Evolutionary conservation across 148 eudicot species (phyloP).

Genomic region (Rhododendron griersonianum): DNA sequence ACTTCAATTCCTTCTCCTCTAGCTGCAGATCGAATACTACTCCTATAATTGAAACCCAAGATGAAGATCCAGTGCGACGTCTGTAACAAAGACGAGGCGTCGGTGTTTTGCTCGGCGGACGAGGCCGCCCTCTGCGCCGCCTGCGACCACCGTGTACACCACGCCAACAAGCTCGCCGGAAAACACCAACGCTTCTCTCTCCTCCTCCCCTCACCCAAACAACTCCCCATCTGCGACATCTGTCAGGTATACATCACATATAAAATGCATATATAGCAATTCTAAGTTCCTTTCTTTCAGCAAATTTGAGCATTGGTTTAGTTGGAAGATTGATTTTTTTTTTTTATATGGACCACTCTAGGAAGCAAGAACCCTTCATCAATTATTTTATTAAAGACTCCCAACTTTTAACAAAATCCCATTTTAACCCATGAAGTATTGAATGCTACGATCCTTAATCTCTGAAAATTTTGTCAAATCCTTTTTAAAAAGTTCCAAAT

Average conservation of each 20-base stretch:
- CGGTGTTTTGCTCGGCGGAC: slow-evolving; percentile 47
- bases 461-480: not conserved
- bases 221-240: not conserved
- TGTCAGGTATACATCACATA: not conserved
- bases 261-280: not conserved
- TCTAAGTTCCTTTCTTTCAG: not conserved
- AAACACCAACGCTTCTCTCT: slow-evolving; percentile 2
- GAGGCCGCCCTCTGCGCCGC: slow-evolving; percentile 50
- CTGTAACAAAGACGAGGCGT: slow-evolving; percentile 35
- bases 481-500: not conserved
- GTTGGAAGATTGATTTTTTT: not conserved
- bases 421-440: not conserved
- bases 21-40: not conserved
- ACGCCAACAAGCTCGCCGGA: slow-evolving; percentile 3
- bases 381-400: not conserved
- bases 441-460: not conserved
- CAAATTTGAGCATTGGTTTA: not conserved
- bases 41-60: not conserved
- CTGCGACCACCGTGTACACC: slow-evolving; percentile 39
- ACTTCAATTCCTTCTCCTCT: not conserved
- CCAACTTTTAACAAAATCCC: not conserved
- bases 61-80: slow-evolving; percentile 61
- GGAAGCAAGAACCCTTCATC: not conserved
- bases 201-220: not conserved
- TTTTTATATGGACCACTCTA: no score